These are phyloP conservation scores for Circinella minor DNA, from an alignment of 371 early-diverging fungal species.

Conservation along the genomic window DNA sequence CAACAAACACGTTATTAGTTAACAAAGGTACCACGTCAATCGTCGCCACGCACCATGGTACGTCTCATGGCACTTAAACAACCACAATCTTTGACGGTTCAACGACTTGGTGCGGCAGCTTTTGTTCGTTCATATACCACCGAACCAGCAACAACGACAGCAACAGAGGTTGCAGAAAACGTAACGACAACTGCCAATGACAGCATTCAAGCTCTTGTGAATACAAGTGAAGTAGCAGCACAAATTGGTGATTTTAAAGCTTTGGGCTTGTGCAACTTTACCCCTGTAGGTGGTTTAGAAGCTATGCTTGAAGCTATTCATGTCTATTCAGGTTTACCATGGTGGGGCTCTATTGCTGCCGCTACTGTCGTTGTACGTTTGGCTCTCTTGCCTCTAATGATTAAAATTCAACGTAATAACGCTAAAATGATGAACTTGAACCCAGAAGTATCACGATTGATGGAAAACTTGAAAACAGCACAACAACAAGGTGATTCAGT, in stretches of 20 bases:
- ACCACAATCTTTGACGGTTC: not conserved
- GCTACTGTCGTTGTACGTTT: constrained; percentile 77
- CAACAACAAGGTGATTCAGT: constrained; percentile 62
- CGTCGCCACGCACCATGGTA: not conserved
- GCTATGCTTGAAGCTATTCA: constrained; percentile 78
- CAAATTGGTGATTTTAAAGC: constrained; percentile 82
- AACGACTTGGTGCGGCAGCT: constrained; percentile 10
- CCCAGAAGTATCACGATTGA: constrained; percentile 75
- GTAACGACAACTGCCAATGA: not conserved
- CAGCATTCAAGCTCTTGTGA: not conserved
- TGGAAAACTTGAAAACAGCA: constrained; percentile 66
- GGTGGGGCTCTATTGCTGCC: constrained; percentile 89
- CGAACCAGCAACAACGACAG: not conserved
- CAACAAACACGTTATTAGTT: not conserved
- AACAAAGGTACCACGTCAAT: constrained; percentile 9
- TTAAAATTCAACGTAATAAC: constrained; percentile 77
- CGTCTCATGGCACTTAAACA: not conserved
- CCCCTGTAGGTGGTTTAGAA: constrained; percentile 83
- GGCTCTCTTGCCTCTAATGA: constrained; percentile 74
- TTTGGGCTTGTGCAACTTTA: constrained; percentile 75
- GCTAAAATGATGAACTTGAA: constrained; percentile 77
- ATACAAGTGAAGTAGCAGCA: constrained; percentile 46
- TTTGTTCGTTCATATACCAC: constrained; percentile 12
- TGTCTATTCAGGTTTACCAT: constrained; percentile 86
- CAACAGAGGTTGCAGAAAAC: not conserved